Conservation (phyloP, 208 protist species). For the Naegleria fowleri region DNA sequence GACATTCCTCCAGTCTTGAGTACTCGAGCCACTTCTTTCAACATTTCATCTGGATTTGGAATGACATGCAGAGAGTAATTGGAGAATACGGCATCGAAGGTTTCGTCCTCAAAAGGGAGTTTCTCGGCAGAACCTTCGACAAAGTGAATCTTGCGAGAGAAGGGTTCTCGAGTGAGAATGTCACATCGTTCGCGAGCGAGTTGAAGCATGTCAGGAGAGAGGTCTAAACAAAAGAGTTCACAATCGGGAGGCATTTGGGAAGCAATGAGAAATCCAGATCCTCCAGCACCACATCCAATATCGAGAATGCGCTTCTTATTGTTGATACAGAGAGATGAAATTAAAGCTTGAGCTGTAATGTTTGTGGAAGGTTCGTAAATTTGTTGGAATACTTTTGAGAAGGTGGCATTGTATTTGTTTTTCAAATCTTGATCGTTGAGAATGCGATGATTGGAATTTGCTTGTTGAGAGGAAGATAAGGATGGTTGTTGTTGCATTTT, state of each 20-base stretch:
- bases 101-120: background rate
- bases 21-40: background rate
- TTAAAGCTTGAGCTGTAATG: background rate
- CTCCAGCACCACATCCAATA: background rate
- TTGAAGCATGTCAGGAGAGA: background rate
- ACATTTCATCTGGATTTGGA: background rate
- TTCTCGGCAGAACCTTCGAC: background rate
- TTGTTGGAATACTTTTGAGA: background rate
- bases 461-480: too few species aligned
- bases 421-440: too few species aligned
- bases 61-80: background rate
- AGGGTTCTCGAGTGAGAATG: background rate
- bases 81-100: background rate
- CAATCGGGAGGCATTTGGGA: background rate
- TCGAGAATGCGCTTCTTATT: background rate
- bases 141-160: background rate
- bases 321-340: background rate
- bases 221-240: background rate
- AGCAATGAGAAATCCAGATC: background rate
- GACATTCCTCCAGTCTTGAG: background rate
- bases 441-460: too few species aligned
- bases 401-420: background rate
- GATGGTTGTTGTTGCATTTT: too few species aligned
- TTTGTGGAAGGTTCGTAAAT: background rate
- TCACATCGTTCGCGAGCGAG: background rate